These are phyloP conservation scores for Lactarius psammicola DNA, from an alignment of 768 basidiomycete genomes.

Conservation along the genomic window DNA sequence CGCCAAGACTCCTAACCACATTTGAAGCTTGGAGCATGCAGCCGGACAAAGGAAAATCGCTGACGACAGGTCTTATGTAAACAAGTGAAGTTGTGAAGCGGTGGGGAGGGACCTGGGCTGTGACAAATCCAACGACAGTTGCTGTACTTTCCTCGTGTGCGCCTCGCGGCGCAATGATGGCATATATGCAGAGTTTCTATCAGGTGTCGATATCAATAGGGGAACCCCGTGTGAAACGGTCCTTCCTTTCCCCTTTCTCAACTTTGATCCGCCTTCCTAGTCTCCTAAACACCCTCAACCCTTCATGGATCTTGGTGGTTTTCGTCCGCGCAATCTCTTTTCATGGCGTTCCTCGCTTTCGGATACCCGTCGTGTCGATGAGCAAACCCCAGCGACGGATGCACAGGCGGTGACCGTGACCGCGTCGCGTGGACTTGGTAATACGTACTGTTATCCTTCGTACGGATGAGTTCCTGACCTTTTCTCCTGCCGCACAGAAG, in stretches of 20 bases:
- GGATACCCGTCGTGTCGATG: background rate
- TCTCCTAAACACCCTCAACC: background rate
- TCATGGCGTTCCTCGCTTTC: constrained; percentile 1
- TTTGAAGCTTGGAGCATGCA: background rate
- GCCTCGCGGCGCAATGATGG: background rate
- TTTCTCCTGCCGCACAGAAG: background rate
- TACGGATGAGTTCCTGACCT: background rate
- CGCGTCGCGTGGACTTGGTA: background rate
- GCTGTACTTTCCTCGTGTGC: background rate
- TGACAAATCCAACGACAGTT: background rate
- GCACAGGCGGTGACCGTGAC: background rate
- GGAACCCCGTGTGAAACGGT: background rate
- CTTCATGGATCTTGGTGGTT: constrained; percentile 9
- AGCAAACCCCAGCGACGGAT: background rate
- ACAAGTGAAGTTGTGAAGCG: background rate
- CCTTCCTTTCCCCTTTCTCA: background rate
- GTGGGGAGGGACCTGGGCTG: background rate
- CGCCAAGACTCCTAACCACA: background rate
- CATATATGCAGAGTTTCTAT: background rate
- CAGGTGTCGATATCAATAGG: background rate
- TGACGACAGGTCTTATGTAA: background rate
- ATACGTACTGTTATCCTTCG: background rate
- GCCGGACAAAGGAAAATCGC: background rate
- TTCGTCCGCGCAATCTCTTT: constrained; percentile 5
- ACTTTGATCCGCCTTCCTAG: background rate